These are phyloP conservation scores for Mycena chlorophos DNA, from an alignment of 768 basidiomycete species.

Conservation along the genomic window DNA sequence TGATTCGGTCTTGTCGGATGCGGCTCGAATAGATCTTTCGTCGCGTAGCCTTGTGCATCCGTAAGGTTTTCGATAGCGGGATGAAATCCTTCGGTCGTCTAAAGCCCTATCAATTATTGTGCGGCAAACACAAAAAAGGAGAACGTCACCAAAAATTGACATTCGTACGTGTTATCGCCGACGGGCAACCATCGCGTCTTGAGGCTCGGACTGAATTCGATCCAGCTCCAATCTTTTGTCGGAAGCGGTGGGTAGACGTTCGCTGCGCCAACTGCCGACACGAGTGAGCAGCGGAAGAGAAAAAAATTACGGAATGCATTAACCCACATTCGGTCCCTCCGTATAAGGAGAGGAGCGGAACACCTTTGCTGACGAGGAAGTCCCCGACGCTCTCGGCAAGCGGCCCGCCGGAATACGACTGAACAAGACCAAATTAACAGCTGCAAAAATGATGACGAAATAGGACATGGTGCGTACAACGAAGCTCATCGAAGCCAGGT, in stretches of 20 bases:
- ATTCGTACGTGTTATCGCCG: slow-evolving; percentile 38
- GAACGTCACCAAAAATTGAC: slow-evolving; percentile 39
- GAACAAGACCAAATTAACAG: not conserved
- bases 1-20: slow-evolving; percentile 31
- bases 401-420: slow-evolving; percentile 37
- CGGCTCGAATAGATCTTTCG: slow-evolving; percentile 28
- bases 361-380: slow-evolving; percentile 31
- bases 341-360: slow-evolving; percentile 32
- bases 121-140: too few species aligned
- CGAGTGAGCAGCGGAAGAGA: not conserved
- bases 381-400: slow-evolving; percentile 37
- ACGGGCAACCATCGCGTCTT: slow-evolving; percentile 37
- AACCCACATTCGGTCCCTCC: slow-evolving; percentile 35
- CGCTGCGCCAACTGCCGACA: slow-evolving; percentile 20
- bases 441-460: not conserved
- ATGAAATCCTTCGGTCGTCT: too few species aligned
- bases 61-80: slow-evolving; percentile 35
- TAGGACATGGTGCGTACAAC: slow-evolving; percentile 22
- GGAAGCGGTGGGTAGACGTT: slow-evolving; percentile 19
- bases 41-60: slow-evolving; percentile 26
- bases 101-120: too few species aligned
- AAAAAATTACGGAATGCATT: not conserved
- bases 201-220: slow-evolving; percentile 26
- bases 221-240: slow-evolving; percentile 33
- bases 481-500: slow-evolving; percentile 24